Evolutionary conservation across 1,284 basidiomycete species (phyloP).

Genomic region (Earliella scabrosa): DNA sequence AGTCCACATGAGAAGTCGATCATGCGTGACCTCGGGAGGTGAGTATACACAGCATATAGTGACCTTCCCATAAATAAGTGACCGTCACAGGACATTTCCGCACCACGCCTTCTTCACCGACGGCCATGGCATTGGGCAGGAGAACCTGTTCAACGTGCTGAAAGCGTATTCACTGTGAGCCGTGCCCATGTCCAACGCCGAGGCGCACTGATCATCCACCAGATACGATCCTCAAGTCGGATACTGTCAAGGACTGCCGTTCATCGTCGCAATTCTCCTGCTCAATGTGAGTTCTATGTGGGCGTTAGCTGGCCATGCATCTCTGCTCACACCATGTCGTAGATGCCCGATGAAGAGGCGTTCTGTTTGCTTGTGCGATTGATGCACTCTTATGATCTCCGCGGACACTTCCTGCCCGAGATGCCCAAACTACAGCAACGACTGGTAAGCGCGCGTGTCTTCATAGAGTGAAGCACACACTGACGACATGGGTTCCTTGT

Average conservation of each 20-base stretch:
- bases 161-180: slow-evolving; percentile 95
- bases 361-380: slow-evolving; percentile 95
- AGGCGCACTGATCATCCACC: slow-evolving; percentile 22
- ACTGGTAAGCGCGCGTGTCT: slow-evolving; percentile 57
- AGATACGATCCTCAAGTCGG: slow-evolving; percentile 95
- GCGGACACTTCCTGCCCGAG: slow-evolving; percentile 96
- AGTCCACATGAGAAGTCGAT: slow-evolving; percentile 96
- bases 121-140: slow-evolving; percentile 91
- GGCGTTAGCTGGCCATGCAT: too few species aligned
- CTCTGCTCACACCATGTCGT: slow-evolving; percentile 1
- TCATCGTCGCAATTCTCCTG: slow-evolving; percentile 92
- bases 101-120: slow-evolving; percentile 95
- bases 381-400: slow-evolving; percentile 97
- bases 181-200: slow-evolving; percentile 18
- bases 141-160: slow-evolving; percentile 95
- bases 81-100: slow-evolving; percentile 82
- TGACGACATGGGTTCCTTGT: slow-evolving; percentile 12
- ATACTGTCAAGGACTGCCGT: slow-evolving; percentile 96
- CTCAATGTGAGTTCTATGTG: slow-evolving; percentile 84
- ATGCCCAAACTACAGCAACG: slow-evolving; percentile 97
- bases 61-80: not conserved
- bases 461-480: too few species aligned
- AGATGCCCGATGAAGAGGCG: slow-evolving; percentile 99
- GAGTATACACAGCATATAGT: slow-evolving; percentile 3
- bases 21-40: slow-evolving; percentile 87